These are phyloP conservation scores for Sporothrix phasma DNA, from an alignment of 2,329 filamentous ascomycete species.

Conservation along the genomic window DNA sequence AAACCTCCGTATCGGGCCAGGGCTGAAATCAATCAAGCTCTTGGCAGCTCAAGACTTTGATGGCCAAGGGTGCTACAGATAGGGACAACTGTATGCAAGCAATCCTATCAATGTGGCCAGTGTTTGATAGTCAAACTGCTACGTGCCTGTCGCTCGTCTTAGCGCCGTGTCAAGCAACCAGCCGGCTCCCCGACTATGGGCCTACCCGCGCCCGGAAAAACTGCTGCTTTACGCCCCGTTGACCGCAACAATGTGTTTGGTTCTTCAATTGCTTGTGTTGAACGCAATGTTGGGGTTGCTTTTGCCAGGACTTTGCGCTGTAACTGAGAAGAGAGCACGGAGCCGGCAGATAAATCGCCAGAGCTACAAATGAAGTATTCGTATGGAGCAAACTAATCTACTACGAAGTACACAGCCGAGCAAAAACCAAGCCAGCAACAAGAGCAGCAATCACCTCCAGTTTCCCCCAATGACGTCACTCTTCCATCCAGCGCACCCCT, in stretches of 20 bases:
- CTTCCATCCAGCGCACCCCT: neutral
- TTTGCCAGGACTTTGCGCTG: too few species aligned
- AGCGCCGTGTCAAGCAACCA: neutral
- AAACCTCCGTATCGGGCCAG: neutral
- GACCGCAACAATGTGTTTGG: too few species aligned
- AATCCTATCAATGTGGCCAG: neutral
- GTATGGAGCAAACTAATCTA: neutral
- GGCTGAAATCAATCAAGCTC: neutral
- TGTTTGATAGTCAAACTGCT: neutral
- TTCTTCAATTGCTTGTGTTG: too few species aligned
- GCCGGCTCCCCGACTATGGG: neutral
- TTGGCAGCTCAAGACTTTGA: too few species aligned
- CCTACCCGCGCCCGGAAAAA: neutral
- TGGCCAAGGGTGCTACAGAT: too few species aligned
- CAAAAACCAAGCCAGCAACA: neutral
- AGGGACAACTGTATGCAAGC: neutral
- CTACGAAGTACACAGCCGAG: neutral
- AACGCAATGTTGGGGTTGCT: too few species aligned
- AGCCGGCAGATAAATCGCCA: neutral
- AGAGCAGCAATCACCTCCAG: neutral
- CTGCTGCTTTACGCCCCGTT: neutral
- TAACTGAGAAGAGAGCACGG: too few species aligned
- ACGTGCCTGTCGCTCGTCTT: neutral
- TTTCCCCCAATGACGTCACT: conserved; percentile 4
- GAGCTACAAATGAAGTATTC: neutral